A percentile compares a stretch with the other conserved stretches of the same genome.
These are phyloP conservation scores for Aspergillus brunneoviolaceus DNA, from an alignment of 2,329 filamentous ascomycete genomes.

Conservation along the genomic window DNA sequence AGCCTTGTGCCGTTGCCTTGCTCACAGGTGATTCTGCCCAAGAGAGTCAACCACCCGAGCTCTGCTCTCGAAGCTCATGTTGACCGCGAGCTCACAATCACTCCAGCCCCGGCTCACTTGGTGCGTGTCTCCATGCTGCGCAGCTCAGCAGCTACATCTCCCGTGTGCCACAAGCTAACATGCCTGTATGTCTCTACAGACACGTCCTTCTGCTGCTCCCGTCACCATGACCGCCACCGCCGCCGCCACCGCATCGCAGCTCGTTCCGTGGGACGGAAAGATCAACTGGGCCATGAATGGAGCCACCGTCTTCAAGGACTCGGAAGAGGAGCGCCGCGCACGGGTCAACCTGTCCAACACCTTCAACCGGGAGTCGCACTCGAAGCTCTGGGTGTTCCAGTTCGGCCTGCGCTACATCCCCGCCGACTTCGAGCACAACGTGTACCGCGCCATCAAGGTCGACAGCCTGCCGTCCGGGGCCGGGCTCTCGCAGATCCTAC, in stretches of 20 bases:
- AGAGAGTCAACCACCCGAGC: not conserved
- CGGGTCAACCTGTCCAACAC: constrained; percentile 14
- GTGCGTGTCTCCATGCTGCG: constrained; percentile 1
- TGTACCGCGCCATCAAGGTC: constrained; percentile 32
- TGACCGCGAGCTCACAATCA: not conserved
- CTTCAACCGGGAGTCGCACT: constrained; percentile 4
- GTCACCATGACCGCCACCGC: not conserved
- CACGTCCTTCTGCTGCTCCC: not conserved
- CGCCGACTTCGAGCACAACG: constrained; percentile 19
- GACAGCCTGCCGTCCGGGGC: constrained; percentile 26
- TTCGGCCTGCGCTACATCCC: constrained; percentile 35
- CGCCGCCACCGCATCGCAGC: not conserved
- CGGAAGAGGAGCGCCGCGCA: constrained; percentile 22
- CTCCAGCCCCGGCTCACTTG: not conserved
- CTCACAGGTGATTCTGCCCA: constrained; percentile 1
- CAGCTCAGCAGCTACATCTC: not conserved
- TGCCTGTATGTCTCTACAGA: not conserved
- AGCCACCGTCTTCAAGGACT: constrained; percentile 23
- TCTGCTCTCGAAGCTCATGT: not conserved
- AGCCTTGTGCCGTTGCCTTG: constrained; percentile 11
- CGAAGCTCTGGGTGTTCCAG: constrained; percentile 28
- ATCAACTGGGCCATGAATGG: constrained; percentile 23
- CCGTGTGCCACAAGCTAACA: not conserved
- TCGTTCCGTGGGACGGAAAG: constrained; percentile 23
- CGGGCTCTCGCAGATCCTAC: constrained; percentile 26